Evolutionary conservation across 2,329 filamentous ascomycete species (phyloP).

Genomic region (Diaporthe sp.): DNA sequence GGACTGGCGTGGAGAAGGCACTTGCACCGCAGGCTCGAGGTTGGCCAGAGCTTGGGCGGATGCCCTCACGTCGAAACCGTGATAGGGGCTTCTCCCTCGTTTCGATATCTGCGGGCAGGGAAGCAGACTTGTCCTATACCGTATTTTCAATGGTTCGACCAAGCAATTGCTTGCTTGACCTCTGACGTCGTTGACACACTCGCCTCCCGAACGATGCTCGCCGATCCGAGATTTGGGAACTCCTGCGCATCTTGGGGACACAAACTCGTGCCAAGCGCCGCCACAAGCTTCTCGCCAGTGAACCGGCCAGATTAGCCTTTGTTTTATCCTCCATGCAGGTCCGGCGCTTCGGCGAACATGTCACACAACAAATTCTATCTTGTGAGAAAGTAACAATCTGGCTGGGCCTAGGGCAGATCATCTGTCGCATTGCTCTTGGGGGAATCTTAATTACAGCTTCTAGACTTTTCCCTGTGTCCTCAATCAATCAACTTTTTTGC

Average conservation of each 20-base stretch:
- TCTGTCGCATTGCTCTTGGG: conserved; percentile 37
- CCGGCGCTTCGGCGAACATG: conserved; percentile 20
- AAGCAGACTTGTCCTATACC: not conserved
- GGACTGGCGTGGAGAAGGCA: not conserved
- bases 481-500: conserved; percentile 3
- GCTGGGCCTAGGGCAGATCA: not conserved
- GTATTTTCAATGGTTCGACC: conserved; percentile 10
- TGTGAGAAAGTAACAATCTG: not conserved
- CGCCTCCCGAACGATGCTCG: conserved; percentile 3
- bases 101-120: conserved; percentile 21
- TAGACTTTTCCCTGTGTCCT: conserved; percentile 14
- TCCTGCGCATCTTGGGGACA: conserved; percentile 11
- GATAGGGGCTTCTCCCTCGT: conserved; percentile 20
- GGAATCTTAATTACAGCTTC: conserved; percentile 39
- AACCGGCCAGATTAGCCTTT: conserved; percentile 6
- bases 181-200: conserved; percentile 32
- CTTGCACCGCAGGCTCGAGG: conserved; percentile 1
- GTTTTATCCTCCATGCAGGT: not conserved
- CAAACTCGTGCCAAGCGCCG: conserved; percentile 18
- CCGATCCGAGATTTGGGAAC: conserved; percentile 13
- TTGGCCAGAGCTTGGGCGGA: conserved; percentile 19
- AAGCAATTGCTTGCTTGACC: conserved; percentile 1
- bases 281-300: not conserved
- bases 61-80: conserved; percentile 20
- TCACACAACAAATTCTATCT: conserved; percentile 1